Conservation (phyloP, 2,329 filamentous ascomycete species). For the Fusarium sublunatum region DNA sequence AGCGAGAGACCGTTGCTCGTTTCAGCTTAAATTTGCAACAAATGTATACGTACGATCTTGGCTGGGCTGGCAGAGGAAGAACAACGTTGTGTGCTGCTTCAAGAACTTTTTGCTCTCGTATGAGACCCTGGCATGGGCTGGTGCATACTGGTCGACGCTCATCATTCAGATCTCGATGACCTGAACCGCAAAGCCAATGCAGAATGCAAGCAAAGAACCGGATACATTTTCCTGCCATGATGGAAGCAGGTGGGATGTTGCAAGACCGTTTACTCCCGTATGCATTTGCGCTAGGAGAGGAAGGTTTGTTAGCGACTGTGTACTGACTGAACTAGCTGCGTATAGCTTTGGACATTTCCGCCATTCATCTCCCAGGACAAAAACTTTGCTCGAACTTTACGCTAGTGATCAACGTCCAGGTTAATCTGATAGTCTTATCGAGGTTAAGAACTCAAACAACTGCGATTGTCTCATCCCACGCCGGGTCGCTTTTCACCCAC, state of each 20-base stretch:
- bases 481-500: conserved; percentile 27
- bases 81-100: conserved; percentile 7
- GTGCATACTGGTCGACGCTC: background rate
- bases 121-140: background rate
- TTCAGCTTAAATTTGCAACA: background rate
- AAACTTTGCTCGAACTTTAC: conserved; percentile 13
- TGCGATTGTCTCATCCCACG: conserved; percentile 25
- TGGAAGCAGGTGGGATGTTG: background rate
- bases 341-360: conserved; percentile 10
- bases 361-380: conserved; percentile 27
- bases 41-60: background rate
- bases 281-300: conserved; percentile 3
- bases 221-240: background rate
- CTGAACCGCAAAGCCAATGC: background rate
- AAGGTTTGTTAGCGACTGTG: conserved; percentile 32
- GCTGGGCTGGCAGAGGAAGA: conserved; percentile 4
- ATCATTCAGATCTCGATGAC: background rate
- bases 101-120: background rate
- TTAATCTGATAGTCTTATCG: conserved; percentile 11
- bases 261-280: background rate
- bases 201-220: background rate
- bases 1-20: background rate
- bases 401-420: conserved; percentile 12
- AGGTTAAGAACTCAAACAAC: conserved; percentile 6
- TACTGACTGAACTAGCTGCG: conserved; percentile 18